Percentiles rank a stretch among this genome's conserved stretches.
Evolutionary conservation across 1,139 yeast genomes (phyloP).

Genomic region (Taphrina populina): DNA sequence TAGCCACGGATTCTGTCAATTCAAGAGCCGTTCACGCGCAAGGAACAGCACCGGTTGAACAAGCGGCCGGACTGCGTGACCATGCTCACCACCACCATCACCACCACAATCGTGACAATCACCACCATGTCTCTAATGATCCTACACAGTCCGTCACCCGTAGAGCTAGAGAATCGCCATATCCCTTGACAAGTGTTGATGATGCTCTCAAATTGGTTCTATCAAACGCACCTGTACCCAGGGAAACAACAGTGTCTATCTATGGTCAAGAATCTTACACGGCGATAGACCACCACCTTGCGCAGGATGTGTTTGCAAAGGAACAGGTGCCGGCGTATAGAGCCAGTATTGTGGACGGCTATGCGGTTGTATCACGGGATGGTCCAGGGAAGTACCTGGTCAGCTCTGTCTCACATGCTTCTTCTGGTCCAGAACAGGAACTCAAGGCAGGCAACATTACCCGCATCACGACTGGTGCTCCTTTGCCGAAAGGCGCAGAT

Average conservation of each 20-base stretch:
- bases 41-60: conserved; percentile 40
- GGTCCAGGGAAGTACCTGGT: conserved; percentile 51
- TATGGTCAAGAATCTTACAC: not conserved
- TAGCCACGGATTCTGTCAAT: conserved; percentile 43
- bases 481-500: conserved; percentile 53
- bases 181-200: conserved; percentile 49
- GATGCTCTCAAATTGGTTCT: conserved; percentile 47
- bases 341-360: conserved; percentile 57
- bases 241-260: conserved; percentile 40
- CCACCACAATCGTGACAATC: conserved; percentile 37
- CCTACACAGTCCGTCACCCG: conserved; percentile 46
- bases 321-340: conserved; percentile 51
- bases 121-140: conserved; percentile 43
- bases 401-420: conserved; percentile 50
- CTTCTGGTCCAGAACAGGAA: conserved; percentile 41
- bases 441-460: conserved; percentile 46
- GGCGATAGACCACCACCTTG: conserved; percentile 43
- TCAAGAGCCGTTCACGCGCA: conserved; percentile 48
- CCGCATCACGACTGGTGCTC: conserved; percentile 57
- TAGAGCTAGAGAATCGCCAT: conserved; percentile 52
- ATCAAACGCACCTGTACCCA: conserved; percentile 36
- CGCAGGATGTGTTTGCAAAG: conserved; percentile 48
- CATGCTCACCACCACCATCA: conserved; percentile 40
- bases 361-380: conserved; percentile 51
- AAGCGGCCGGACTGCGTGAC: conserved; percentile 34